Base-by-base conservation (phyloP, 1,284 basidiomycete species). In the Sporisorium scitamineum region DNA sequence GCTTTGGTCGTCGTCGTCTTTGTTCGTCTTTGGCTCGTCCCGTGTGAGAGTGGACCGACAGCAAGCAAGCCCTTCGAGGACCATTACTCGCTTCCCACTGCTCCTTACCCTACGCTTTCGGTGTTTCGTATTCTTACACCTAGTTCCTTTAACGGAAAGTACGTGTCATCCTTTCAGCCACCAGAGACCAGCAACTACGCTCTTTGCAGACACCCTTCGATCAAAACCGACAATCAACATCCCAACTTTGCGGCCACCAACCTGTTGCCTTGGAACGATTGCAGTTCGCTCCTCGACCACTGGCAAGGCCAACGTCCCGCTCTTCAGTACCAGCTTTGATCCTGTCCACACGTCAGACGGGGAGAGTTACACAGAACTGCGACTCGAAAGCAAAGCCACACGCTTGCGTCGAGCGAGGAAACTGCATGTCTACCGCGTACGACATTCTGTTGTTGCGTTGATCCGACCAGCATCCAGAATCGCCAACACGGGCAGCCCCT, bases 141-240 rank as follows among this genome's bases (percentile, higher is more conserved):
- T 61, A 48, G 37, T 65, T 61, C 59, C 69, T 71, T 44, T 48
- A n/a, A 61, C 62, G 63, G 69, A 71, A 65, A 71, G 69, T 71
- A 71, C 69, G 69, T 71, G 45, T 66, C 69, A 55, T 31, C 14
- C 13, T 44, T 11, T 7, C 42, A 34, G 10, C 61, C n/a, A n/a
- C 13, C 32, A 29, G 47, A 39, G 26, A 58, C 55, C 31, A 56
- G 29, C 54, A 20, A 48, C 44, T 22, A 14, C 34, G 9, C 47
- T 27, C 26, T n/a, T 31, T 31, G 48, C 48, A 50, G 27, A 31
- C 48, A 29, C 18, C 48, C n/a, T 20, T 31, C 14, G 45, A 20
- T 22, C 60, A 44, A 22, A 39, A 37, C 24, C 45, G 34, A 31
- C n/a, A 18, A n/a, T n/a, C 32, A 27, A 34, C 41, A 37, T 20